A percentile compares a stretch with the other conserved stretches of the same genome.
phyloP scores from a whole-genome alignment of 371 early-diverging fungal species.

The Mucor saturninus region DNA sequence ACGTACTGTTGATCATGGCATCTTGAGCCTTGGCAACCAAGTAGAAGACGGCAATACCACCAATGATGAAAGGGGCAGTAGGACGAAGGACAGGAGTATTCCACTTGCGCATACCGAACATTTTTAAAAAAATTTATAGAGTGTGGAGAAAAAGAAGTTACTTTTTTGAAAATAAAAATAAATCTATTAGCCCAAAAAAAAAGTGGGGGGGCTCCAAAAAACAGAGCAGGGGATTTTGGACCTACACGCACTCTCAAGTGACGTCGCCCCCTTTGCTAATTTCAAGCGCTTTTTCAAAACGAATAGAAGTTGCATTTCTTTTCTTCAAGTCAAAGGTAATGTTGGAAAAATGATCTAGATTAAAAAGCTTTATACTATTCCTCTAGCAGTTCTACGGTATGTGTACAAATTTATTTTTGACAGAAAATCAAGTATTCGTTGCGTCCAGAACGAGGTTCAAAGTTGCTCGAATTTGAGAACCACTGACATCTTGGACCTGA shows the following conservation, averaged over 20 bases:
- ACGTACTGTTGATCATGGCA: slow-evolving; percentile 59
- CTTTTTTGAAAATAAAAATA: background rate
- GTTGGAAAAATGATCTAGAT: too few species aligned
- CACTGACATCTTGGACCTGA: too few species aligned
- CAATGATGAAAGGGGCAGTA: slow-evolving; percentile 53
- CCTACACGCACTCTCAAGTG: background rate
- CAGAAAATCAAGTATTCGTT: too few species aligned
- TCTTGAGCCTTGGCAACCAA: slow-evolving; percentile 53
- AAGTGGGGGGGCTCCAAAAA: background rate
- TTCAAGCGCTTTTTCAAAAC: too few species aligned
- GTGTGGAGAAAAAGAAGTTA: slow-evolving; percentile 15
- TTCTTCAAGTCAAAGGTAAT: too few species aligned
- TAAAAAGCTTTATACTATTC: too few species aligned
- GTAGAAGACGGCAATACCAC: slow-evolving; percentile 49
- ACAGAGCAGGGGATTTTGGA: slow-evolving; percentile 1
- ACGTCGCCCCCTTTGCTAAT: background rate
- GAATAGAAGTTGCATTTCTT: too few species aligned
- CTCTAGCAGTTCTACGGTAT: too few species aligned
- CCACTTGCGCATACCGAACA: slow-evolving; percentile 63
- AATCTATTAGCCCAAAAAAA: slow-evolving; percentile 1
- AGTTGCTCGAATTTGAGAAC: too few species aligned
- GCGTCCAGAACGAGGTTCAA: too few species aligned
- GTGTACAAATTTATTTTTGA: too few species aligned
- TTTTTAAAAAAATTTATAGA: slow-evolving; percentile 24
- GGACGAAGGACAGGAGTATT: slow-evolving; percentile 55